A percentile compares a stretch with the other conserved stretches of the same genome.
Evolutionary conservation across 129 eudicot species (phyloP).

Genomic region (Heracleum sosnowskyi): DNA sequence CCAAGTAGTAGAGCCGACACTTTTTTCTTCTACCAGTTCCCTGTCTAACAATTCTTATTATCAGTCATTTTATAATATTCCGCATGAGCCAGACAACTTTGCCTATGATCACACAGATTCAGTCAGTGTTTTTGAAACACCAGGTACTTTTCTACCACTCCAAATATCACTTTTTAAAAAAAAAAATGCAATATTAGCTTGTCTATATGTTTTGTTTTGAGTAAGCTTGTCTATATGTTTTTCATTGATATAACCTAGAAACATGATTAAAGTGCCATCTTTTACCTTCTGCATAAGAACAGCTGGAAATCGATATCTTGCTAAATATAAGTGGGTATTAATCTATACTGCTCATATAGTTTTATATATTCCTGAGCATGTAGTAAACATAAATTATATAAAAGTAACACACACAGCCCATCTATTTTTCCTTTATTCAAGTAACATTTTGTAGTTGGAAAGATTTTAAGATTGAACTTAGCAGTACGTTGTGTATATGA

Average conservation of each 20-base stretch:
- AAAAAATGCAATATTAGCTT: background rate
- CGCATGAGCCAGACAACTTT: constrained; percentile 18
- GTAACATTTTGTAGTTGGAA: background rate
- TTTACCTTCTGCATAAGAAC: background rate
- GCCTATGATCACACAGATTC: constrained; percentile 11
- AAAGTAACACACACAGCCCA: background rate
- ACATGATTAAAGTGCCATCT: background rate
- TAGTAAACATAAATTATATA: background rate
- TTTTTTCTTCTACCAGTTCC: constrained; percentile 8
- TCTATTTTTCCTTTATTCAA: background rate
- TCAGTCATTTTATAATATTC: constrained; percentile 4
- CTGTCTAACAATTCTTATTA: constrained; percentile 14
- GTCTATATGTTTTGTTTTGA: background rate
- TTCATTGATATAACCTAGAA: background rate
- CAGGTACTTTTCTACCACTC: constrained; percentile 17
- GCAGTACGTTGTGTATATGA: background rate
- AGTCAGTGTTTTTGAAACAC: constrained; percentile 8
- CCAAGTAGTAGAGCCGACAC: constrained; percentile 17
- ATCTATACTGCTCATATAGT: background rate
- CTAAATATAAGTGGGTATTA: background rate
- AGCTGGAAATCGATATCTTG: background rate
- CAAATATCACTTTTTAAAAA: background rate
- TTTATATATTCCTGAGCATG: background rate
- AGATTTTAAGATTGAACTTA: background rate
- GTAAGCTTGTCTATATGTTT: background rate